Evolutionary conservation across 495 filamentous ascomycete genomes (phyloP).

Genomic region (Physcia stellaris): DNA sequence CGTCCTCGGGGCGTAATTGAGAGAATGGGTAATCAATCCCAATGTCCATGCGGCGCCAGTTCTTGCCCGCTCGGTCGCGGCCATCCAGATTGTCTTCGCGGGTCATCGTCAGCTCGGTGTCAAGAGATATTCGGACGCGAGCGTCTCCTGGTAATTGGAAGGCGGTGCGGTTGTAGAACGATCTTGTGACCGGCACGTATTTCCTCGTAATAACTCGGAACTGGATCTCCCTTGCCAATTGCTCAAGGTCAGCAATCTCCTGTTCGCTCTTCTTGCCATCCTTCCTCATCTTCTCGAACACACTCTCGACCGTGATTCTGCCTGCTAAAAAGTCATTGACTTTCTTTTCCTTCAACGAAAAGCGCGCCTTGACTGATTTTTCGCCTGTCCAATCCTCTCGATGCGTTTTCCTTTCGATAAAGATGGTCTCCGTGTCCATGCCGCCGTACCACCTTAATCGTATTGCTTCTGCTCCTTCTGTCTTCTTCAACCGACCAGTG

Average conservation of each 20-base stretch:
- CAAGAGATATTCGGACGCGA: constrained; percentile 88
- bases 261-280: constrained; percentile 85
- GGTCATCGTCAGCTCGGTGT: constrained; percentile 88
- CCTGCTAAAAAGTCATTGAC: constrained; percentile 81
- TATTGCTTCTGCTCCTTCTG: constrained; percentile 93
- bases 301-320: constrained; percentile 60
- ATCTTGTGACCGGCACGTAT: constrained; percentile 73
- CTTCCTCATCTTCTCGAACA: constrained; percentile 90
- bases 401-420: constrained; percentile 96
- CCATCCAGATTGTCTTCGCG: constrained; percentile 93
- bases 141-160: constrained; percentile 97
- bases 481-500: constrained; percentile 87
- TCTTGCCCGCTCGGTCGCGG: constrained; percentile 57
- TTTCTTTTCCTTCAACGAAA: constrained; percentile 90
- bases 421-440: constrained; percentile 88
- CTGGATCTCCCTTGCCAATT: constrained; percentile 81
- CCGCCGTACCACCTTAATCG: constrained; percentile 95
- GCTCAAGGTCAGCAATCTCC: constrained; percentile 81
- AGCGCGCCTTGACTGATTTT: constrained; percentile 95
- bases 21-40: constrained; percentile 92
- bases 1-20: constrained; percentile 70
- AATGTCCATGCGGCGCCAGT: constrained; percentile 96
- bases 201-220: constrained; percentile 77
- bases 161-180: constrained; percentile 94
- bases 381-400: constrained; percentile 98